A percentile compares a stretch with the other conserved stretches of the same genome.
Evolutionary conservation across 2,329 filamentous ascomycete species (phyloP).

Genomic region (Cladosporium colombiae): DNA sequence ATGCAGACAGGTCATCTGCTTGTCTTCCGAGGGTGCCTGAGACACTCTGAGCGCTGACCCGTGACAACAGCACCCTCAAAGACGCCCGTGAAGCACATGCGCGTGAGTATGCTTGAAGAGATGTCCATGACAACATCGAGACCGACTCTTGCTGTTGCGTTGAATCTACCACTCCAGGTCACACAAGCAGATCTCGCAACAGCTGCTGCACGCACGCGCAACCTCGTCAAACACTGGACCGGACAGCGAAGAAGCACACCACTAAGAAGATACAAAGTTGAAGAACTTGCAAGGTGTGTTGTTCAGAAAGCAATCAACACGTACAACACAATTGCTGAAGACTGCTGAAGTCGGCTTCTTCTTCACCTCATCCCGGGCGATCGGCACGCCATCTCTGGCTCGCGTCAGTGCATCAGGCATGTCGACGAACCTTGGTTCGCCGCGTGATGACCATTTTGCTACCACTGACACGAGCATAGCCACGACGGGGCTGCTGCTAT

Average conservation of each 20-base stretch:
- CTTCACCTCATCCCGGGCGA: slow-evolving; percentile 3
- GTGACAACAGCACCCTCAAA: background rate
- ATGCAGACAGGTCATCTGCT: slow-evolving; percentile 14
- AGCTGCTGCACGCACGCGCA: background rate
- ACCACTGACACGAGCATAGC: background rate
- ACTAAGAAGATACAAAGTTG: background rate
- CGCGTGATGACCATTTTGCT: slow-evolving; percentile 2
- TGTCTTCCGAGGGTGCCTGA: slow-evolving; percentile 6
- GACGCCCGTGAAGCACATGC: background rate
- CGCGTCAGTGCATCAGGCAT: slow-evolving; percentile 5
- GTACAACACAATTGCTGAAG: background rate
- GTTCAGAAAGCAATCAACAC: background rate
- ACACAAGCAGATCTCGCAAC: background rate
- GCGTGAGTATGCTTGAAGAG: background rate
- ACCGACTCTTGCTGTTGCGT: background rate
- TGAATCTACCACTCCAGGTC: background rate
- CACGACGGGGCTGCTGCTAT: background rate
- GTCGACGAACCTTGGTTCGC: slow-evolving; percentile 12
- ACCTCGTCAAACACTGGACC: background rate
- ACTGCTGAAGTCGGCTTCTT: slow-evolving; percentile 5
- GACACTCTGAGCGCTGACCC: slow-evolving; percentile 8
- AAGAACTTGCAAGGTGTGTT: background rate
- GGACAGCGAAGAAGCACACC: background rate
- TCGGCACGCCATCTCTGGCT: slow-evolving; percentile 6
- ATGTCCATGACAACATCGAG: background rate